phyloP scores from a whole-genome alignment of 1,284 basidiomycete species.

The Apiotrichum porosum region DNA sequence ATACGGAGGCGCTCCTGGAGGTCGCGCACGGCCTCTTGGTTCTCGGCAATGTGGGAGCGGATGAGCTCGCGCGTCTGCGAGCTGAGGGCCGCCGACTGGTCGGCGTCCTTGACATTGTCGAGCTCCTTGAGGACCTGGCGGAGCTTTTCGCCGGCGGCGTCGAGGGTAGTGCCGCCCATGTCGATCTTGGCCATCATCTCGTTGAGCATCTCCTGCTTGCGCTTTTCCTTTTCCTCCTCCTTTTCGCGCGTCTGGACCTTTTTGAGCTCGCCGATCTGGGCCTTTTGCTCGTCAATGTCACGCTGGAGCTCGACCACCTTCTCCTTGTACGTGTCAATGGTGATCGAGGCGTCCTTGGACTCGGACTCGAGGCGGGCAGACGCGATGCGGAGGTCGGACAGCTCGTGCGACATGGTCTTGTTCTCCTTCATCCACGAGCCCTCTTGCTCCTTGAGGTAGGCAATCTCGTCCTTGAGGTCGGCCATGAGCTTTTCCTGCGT shows the following conservation, averaged over 20 bases:
- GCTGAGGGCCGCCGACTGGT: conserved; percentile 31
- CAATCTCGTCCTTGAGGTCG: conserved; percentile 78
- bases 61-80: conserved; percentile 59
- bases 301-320: conserved; percentile 81
- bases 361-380: conserved; percentile 91
- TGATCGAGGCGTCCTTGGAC: conserved; percentile 89
- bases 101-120: conserved; percentile 25
- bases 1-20: conserved; percentile 83
- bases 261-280: conserved; percentile 72
- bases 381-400: conserved; percentile 88
- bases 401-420: conserved; percentile 70
- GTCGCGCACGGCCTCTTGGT: conserved; percentile 78
- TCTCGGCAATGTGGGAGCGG: conserved; percentile 81
- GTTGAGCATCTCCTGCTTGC: conserved; percentile 99
- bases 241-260: conserved; percentile 77
- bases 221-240: conserved; percentile 97
- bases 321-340: conserved; percentile 94
- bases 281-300: conserved; percentile 87
- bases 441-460: conserved; percentile 90
- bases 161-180: conserved; percentile 49
- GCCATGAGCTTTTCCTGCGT: conserved; percentile 56
- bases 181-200: conserved; percentile 99
- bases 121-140: conserved; percentile 38
- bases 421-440: conserved; percentile 64
- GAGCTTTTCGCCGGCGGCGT: conserved; percentile 38